Percentiles rank a stretch among this genome's conserved stretches.
These are phyloP conservation scores for Amyloporia xantha DNA, from an alignment of 768 basidiomycete species.

Conservation along the genomic window DNA sequence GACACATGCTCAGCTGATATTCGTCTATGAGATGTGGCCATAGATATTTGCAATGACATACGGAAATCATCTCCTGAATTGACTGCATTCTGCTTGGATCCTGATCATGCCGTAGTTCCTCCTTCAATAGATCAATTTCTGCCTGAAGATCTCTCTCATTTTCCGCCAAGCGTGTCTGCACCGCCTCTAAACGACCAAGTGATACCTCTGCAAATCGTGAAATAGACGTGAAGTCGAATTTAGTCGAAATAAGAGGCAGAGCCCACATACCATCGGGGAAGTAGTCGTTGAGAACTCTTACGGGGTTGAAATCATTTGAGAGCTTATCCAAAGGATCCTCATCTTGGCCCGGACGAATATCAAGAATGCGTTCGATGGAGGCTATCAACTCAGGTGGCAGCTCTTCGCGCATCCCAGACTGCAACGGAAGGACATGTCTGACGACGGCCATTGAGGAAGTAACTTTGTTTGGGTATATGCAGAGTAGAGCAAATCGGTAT, in stretches of 20 bases:
- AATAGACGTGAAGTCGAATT: not conserved
- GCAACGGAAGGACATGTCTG: slow-evolving; percentile 2
- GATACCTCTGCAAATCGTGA: slow-evolving; percentile 54
- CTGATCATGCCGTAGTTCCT: slow-evolving; percentile 67
- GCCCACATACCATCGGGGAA: slow-evolving; percentile 68
- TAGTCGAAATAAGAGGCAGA: not conserved
- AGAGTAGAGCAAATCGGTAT: not conserved
- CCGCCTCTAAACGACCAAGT: slow-evolving; percentile 60
- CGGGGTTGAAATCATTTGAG: slow-evolving; percentile 49
- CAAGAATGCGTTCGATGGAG: slow-evolving; percentile 65
- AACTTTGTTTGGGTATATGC: not conserved
- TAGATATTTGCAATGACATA: slow-evolving; percentile 29
- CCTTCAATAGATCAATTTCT: slow-evolving; percentile 65
- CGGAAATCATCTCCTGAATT: slow-evolving; percentile 95
- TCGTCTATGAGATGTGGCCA: not conserved
- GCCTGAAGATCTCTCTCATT: slow-evolving; percentile 63
- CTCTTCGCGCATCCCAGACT: slow-evolving; percentile 23
- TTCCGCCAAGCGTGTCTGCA: slow-evolving; percentile 61
- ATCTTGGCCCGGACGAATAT: slow-evolving; percentile 38
- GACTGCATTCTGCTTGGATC: slow-evolving; percentile 84
- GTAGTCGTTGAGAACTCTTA: slow-evolving; percentile 53
- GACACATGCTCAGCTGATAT: not conserved
- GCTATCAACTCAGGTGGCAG: slow-evolving; percentile 63
- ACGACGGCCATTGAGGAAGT: slow-evolving; percentile 8
- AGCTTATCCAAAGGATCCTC: slow-evolving; percentile 53